These are phyloP conservation scores for Trametes cubensis DNA, from an alignment of 768 basidiomycete species.

Conservation along the genomic window DNA sequence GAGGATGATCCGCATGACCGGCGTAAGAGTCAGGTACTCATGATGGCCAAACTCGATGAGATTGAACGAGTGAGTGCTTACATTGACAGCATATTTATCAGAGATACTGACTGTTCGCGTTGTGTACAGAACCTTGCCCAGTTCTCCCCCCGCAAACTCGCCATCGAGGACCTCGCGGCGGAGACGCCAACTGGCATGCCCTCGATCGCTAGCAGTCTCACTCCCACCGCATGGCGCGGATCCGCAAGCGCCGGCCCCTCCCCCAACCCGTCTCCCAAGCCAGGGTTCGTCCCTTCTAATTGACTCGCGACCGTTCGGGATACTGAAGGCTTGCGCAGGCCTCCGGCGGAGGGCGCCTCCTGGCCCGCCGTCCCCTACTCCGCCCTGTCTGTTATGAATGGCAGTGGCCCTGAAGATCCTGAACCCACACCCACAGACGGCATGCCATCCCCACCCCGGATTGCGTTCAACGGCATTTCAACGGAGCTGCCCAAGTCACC, in stretches of 20 bases:
- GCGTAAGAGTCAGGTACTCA: conserved; percentile 71
- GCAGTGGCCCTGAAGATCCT: conserved; percentile 26
- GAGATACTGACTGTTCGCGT: neutral
- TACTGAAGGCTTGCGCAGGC: conserved; percentile 17
- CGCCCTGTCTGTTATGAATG: conserved; percentile 32
- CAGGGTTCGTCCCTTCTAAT: conserved; percentile 23
- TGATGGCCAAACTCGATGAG: conserved; percentile 77
- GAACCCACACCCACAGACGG: conserved; percentile 36
- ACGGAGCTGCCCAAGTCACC: conserved; percentile 56
- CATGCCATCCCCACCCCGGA: conserved; percentile 57
- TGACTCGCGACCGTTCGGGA: conserved; percentile 17
- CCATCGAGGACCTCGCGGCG: conserved; percentile 27
- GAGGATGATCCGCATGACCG: conserved; percentile 74
- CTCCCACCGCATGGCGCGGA: conserved; percentile 20
- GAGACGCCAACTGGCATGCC: conserved; percentile 26
- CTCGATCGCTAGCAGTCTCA: conserved; percentile 19
- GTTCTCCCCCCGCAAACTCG: conserved; percentile 31
- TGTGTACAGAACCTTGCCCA: conserved; percentile 27
- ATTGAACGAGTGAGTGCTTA: conserved; percentile 62
- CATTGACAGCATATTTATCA: conserved; percentile 13
- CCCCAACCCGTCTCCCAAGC: conserved; percentile 17
- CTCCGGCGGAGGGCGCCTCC: conserved; percentile 24
- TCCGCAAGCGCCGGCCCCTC: conserved; percentile 9
- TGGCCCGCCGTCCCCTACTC: conserved; percentile 53
- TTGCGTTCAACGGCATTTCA: conserved; percentile 71